Evolutionary conservation across 208 protist species (phyloP).

Genomic region (Wallacemonas sp.): DNA sequence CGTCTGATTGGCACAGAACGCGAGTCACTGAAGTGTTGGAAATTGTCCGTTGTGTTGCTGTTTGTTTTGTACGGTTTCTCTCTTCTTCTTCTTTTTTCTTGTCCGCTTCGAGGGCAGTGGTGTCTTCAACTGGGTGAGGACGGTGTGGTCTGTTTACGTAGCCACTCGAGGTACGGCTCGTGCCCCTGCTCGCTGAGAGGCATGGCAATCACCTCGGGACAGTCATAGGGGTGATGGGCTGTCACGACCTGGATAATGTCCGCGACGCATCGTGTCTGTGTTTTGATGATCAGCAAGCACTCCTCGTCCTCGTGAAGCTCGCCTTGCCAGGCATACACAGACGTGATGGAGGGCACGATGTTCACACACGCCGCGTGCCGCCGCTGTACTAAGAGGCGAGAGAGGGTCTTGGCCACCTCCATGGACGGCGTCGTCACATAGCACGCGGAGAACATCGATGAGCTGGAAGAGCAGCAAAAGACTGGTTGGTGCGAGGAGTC

Average conservation of each 20-base stretch:
- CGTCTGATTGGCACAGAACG: too few species aligned
- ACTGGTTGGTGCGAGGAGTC: too few species aligned
- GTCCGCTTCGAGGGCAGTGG: too few species aligned
- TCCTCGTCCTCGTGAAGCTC: slow-evolving; percentile 44
- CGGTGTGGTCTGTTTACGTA: slow-evolving; percentile 7
- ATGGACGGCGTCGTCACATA: slow-evolving; percentile 42
- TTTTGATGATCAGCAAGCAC: slow-evolving; percentile 70
- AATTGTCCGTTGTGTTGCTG: too few species aligned
- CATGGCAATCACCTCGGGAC: slow-evolving; percentile 55
- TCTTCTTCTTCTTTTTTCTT: too few species aligned
- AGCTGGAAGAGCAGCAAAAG: background rate
- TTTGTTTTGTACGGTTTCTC: too few species aligned
- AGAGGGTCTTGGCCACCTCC: slow-evolving; percentile 33
- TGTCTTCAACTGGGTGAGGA: too few species aligned
- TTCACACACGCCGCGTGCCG: slow-evolving; percentile 57
- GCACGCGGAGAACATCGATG: slow-evolving; percentile 39
- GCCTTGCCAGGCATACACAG: slow-evolving; percentile 58
- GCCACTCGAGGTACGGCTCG: slow-evolving; percentile 50
- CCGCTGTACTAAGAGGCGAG: slow-evolving; percentile 25
- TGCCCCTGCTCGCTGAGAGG: slow-evolving; percentile 30
- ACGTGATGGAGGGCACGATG: slow-evolving; percentile 52
- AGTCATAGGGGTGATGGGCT: slow-evolving; percentile 54
- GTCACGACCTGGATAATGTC: slow-evolving; percentile 41
- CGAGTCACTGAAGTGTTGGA: too few species aligned
- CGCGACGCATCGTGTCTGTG: slow-evolving; percentile 34